A percentile compares a stretch with the other conserved stretches of the same genome.
phyloP scores from a whole-genome alignment of 2,329 filamentous ascomycete genomes.

The Neoascochyta sp. region DNA sequence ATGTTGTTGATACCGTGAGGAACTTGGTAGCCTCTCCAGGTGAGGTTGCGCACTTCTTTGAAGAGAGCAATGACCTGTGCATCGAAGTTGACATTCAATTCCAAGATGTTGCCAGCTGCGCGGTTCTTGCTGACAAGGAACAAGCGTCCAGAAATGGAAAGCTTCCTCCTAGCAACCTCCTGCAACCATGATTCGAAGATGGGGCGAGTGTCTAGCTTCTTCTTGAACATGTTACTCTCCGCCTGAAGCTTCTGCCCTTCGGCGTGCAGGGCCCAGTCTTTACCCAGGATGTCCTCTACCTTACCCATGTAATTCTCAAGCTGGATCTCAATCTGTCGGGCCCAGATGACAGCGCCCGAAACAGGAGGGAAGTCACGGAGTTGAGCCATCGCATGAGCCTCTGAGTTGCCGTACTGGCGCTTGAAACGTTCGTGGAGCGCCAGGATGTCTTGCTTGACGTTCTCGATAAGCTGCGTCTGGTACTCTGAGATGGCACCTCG shows the following conservation, averaged over 20 bases:
- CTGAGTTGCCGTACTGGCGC: slow-evolving; percentile 96
- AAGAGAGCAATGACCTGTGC: slow-evolving; percentile 95
- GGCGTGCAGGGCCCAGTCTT: slow-evolving; percentile 89
- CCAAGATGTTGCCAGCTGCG: slow-evolving; percentile 82
- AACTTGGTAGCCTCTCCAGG: slow-evolving; percentile 91
- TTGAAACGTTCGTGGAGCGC: slow-evolving; percentile 95
- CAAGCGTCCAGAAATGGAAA: slow-evolving; percentile 86
- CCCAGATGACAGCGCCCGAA: slow-evolving; percentile 96
- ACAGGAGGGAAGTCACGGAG: slow-evolving; percentile 92
- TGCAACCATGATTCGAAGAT: slow-evolving; percentile 96
- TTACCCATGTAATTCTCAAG: slow-evolving; percentile 97
- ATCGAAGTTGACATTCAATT: slow-evolving; percentile 94
- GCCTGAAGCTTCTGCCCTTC: slow-evolving; percentile 91
- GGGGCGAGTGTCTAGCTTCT: slow-evolving; percentile 88
- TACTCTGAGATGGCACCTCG: slow-evolving; percentile 96
- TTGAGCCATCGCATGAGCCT: slow-evolving; percentile 97
- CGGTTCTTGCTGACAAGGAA: slow-evolving; percentile 87
- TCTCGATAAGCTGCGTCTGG: slow-evolving; percentile 95
- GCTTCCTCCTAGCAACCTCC: slow-evolving; percentile 82
- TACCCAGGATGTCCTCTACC: slow-evolving; percentile 94
- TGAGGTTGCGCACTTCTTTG: slow-evolving; percentile 94
- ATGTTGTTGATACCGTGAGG: slow-evolving; percentile 93
- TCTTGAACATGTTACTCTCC: slow-evolving; percentile 89
- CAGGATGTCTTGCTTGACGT: slow-evolving; percentile 93
- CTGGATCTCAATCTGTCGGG: slow-evolving; percentile 92